A percentile compares a stretch with the other conserved stretches of the same genome.
phyloP scores from a whole-genome alignment of 192 early-diverging fungal genomes.

The Umbelopsis sp. region DNA sequence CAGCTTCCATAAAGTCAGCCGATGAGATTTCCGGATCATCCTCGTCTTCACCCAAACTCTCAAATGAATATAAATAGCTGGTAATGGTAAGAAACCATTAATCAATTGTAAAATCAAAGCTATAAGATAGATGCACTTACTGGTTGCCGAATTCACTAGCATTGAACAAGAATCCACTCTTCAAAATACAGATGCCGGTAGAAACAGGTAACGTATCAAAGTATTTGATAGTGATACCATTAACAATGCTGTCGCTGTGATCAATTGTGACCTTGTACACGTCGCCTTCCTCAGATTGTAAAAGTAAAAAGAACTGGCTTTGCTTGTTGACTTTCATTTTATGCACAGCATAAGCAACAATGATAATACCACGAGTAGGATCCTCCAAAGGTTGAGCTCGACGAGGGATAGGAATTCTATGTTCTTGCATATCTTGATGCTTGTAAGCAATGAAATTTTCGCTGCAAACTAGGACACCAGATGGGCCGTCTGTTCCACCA shows the following conservation, averaged over 20 bases:
- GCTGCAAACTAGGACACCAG: constrained; percentile 95
- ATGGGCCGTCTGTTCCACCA: constrained; percentile 93
- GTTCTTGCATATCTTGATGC: constrained; percentile 68
- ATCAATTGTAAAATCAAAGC: background rate
- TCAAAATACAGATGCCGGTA: constrained; percentile 79
- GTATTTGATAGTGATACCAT: constrained; percentile 84
- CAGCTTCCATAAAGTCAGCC: constrained; percentile 63
- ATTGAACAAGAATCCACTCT: constrained; percentile 93
- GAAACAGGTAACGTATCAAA: constrained; percentile 94
- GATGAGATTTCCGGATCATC: constrained; percentile 81
- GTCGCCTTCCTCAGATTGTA: constrained; percentile 93
- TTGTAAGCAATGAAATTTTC: constrained; percentile 88
- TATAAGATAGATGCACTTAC: constrained; percentile 50
- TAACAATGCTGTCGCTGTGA: constrained; percentile 61
- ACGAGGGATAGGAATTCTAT: constrained; percentile 80
- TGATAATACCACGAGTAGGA: constrained; percentile 67
- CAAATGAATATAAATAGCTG: constrained; percentile 90
- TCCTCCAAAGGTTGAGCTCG: constrained; percentile 72
- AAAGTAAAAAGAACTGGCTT: constrained; percentile 84
- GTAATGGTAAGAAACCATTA: constrained; percentile 16
- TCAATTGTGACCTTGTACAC: constrained; percentile 93
- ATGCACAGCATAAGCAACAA: constrained; percentile 86
- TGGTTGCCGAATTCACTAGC: constrained; percentile 93
- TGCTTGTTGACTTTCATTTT: constrained; percentile 75
- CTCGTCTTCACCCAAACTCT: constrained; percentile 89